These are phyloP conservation scores for Aspergillus fumigatiaffinis DNA, from an alignment of 2,329 filamentous ascomycete genomes.

Conservation along the genomic window DNA sequence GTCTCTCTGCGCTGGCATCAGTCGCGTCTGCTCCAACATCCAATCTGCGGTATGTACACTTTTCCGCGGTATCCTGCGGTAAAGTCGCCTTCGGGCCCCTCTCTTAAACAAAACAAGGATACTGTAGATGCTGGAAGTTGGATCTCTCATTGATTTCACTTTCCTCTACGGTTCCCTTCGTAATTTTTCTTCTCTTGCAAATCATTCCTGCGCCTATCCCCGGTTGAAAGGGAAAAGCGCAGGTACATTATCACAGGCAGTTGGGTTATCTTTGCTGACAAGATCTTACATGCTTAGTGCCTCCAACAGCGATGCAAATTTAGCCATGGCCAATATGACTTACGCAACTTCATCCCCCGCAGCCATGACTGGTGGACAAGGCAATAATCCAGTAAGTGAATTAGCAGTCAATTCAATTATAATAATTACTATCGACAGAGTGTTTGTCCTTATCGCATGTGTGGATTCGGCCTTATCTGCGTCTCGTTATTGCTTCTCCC, in stretches of 20 bases:
- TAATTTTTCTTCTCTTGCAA: neutral
- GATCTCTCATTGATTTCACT: neutral
- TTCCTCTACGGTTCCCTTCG: neutral
- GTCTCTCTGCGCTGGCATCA: conserved; percentile 57
- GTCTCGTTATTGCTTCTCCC: conserved; percentile 12
- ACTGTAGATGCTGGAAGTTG: neutral
- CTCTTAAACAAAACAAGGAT: neutral
- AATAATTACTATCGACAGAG: neutral
- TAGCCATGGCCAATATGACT: conserved; percentile 56
- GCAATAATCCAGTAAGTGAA: conserved; percentile 43
- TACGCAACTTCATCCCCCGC: conserved; percentile 63
- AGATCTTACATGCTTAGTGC: conserved; percentile 23
- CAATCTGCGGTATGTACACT: conserved; percentile 47
- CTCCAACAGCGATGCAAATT: conserved; percentile 43
- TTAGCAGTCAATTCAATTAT: conserved; percentile 11
- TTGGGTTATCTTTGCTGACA: conserved; percentile 20
- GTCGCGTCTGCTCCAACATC: conserved; percentile 51
- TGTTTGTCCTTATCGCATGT: conserved; percentile 5
- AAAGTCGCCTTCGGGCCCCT: neutral
- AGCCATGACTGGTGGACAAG: conserved; percentile 61
- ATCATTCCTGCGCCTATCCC: conserved; percentile 4
- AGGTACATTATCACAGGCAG: conserved; percentile 6
- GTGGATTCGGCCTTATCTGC: conserved; percentile 4
- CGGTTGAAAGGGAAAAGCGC: neutral
- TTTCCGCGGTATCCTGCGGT: neutral